Evolutionary conservation across 768 basidiomycete species (phyloP).

Genomic region (Podaxis sp.): DNA sequence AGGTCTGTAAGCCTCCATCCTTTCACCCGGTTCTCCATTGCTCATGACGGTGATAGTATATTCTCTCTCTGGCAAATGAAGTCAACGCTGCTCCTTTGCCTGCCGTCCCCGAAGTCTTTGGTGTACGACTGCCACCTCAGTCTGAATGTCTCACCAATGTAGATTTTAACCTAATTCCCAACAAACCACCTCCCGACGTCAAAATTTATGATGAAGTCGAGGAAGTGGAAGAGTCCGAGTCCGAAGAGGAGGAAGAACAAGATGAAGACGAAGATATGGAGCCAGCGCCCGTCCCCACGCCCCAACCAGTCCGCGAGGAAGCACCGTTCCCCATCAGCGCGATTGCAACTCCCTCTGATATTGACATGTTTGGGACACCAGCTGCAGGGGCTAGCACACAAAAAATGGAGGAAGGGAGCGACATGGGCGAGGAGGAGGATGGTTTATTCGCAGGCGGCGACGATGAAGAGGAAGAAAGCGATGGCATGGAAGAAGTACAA

Average conservation of each 20-base stretch:
- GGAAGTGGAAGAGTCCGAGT: constrained; percentile 75
- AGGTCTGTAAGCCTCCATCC: constrained; percentile 43
- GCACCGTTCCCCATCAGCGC: constrained; percentile 60
- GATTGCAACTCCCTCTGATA: constrained; percentile 63
- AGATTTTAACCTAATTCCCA: constrained; percentile 86
- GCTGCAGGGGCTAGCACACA: constrained; percentile 29
- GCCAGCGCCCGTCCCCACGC: constrained; percentile 28
- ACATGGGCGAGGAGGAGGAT: constrained; percentile 71
- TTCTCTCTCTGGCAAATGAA: constrained; percentile 77
- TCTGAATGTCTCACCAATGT: constrained; percentile 75
- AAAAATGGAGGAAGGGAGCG: constrained; percentile 60
- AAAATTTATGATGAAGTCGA: constrained; percentile 79
- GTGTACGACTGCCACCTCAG: constrained; percentile 71
- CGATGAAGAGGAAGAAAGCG: constrained; percentile 76
- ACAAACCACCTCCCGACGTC: constrained; percentile 76
- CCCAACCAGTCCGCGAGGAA: constrained; percentile 34
- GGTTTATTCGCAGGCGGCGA: constrained; percentile 76
- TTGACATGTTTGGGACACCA: constrained; percentile 58
- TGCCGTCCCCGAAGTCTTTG: constrained; percentile 85
- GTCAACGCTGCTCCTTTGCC: constrained; percentile 81
- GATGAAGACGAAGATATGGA: constrained; percentile 70
- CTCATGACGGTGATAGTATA: constrained; percentile 46
- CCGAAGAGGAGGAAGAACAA: constrained; percentile 60
- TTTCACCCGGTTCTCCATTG: background rate
- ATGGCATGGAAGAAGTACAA: constrained; percentile 79